A percentile compares a stretch with the other conserved stretches of the same genome.
phyloP scores from a whole-genome alignment of 2,329 filamentous ascomycete genomes.

The Beauveria caledonica region DNA sequence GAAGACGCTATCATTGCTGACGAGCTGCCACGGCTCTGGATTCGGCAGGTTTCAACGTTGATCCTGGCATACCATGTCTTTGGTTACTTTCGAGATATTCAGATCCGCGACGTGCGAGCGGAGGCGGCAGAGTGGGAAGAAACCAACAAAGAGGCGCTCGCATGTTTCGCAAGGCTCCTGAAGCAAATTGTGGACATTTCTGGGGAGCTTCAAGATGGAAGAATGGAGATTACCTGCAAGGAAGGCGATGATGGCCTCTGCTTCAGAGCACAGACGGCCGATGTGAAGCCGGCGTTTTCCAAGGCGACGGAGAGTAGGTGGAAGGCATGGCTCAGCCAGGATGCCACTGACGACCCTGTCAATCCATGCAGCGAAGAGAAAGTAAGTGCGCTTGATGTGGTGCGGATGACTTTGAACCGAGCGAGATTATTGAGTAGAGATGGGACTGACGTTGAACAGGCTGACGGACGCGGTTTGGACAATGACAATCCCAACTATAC shows the following conservation, averaged over 20 bases:
- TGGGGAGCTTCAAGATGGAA: not conserved
- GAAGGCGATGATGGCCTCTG: conserved; percentile 14
- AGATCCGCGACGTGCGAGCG: not conserved
- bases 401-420: no score
- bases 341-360: not conserved
- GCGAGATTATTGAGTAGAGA: not conserved
- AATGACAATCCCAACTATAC: conserved; percentile 15
- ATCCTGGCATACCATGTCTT: not conserved
- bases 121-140: not conserved
- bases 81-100: not conserved
- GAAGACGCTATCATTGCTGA: not conserved
- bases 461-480: not conserved
- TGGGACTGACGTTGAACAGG: not conserved
- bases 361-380: not conserved
- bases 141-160: not conserved
- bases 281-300: conserved; percentile 20
- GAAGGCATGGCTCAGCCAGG: not conserved
- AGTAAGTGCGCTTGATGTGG: not conserved
- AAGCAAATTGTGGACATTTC: not conserved
- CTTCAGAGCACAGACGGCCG: conserved; percentile 16
- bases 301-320: conserved; percentile 19
- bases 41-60: not conserved
- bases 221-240: not conserved
- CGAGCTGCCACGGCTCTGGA: not conserved
- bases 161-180: not conserved